phyloP scores from a whole-genome alignment of 768 basidiomycete species.

The Rhodotorula toruloides region DNA sequence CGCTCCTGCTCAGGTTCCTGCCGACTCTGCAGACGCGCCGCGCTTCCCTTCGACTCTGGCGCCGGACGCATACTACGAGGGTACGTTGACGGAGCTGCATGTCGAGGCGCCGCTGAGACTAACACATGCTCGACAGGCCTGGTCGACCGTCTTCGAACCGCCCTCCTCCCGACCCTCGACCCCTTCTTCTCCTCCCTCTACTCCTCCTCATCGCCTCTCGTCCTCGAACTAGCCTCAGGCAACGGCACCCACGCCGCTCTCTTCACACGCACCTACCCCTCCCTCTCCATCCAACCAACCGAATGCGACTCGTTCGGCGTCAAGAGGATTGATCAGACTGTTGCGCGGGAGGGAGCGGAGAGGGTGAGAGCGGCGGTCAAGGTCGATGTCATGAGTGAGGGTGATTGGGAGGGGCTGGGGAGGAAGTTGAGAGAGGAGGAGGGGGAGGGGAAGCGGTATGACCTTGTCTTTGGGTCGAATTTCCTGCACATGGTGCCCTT shows the following conservation, averaged over 20 bases:
- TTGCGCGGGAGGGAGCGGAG: not conserved
- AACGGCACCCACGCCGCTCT: constrained; percentile 10
- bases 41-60: constrained; percentile 18
- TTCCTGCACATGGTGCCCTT: constrained; percentile 35
- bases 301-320: constrained; percentile 18
- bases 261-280: constrained; percentile 7
- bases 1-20: not conserved
- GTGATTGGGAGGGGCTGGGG: not conserved
- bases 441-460: not conserved
- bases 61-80: constrained; percentile 6
- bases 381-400: constrained; percentile 14
- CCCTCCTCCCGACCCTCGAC: constrained; percentile 22
- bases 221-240: constrained; percentile 26
- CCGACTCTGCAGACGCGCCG: not conserved
- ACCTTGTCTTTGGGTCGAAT: constrained; percentile 21
- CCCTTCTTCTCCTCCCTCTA: not conserved
- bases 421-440: not conserved
- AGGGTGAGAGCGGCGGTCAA: constrained; percentile 1
- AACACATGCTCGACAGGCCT: not conserved
- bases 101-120: not conserved
- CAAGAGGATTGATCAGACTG: not conserved
- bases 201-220: not conserved
- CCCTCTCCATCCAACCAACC: constrained; percentile 13
- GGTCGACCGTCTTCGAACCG: not conserved
- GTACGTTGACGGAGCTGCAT: not conserved